Conservation (phyloP, 164 flowering plant genomes). For the Chloranthus sessilifolius region DNA sequence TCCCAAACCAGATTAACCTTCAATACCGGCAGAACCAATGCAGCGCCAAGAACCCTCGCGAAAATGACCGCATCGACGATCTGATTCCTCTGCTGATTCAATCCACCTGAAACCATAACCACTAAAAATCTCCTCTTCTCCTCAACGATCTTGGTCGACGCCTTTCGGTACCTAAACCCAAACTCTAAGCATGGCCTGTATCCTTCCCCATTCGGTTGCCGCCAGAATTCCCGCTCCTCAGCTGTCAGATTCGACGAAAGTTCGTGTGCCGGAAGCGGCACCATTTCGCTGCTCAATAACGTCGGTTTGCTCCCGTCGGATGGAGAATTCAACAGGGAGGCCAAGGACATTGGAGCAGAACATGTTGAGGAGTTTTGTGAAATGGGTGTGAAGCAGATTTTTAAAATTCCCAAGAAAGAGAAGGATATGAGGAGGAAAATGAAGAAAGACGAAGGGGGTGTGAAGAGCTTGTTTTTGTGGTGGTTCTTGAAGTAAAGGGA, state of each 20-base stretch:
- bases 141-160: slow-evolving; percentile 25
- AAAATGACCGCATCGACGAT: slow-evolving; percentile 66
- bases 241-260: slow-evolving; percentile 20
- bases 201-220: slow-evolving; percentile 46
- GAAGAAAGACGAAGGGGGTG: slow-evolving; percentile 13
- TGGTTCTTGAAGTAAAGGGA: slow-evolving; percentile 19
- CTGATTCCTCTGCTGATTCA: slow-evolving; percentile 61
- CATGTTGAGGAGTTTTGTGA: slow-evolving; percentile 14
- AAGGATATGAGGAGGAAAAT: slow-evolving; percentile 22
- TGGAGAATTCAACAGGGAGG: slow-evolving; percentile 8
- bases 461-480: slow-evolving; percentile 21
- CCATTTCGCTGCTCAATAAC: slow-evolving; percentile 19
- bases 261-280: slow-evolving; percentile 36
- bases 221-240: slow-evolving; percentile 56
- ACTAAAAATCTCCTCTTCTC: slow-evolving; percentile 53
- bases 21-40: slow-evolving; percentile 52
- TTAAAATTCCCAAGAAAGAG: slow-evolving; percentile 26
- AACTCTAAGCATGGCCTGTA: slow-evolving; percentile 52
- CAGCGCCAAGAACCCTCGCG: slow-evolving; percentile 55
- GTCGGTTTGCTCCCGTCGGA: slow-evolving; percentile 15
- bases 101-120: slow-evolving; percentile 57
- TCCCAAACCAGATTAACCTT: slow-evolving; percentile 43
- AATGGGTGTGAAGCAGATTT: slow-evolving; percentile 14
- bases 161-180: slow-evolving; percentile 37
- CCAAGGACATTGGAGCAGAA: slow-evolving; percentile 8